A percentile compares a stretch with the other conserved stretches of the same genome.
Conservation (phyloP, 768 basidiomycete genomes). For the Pleurotus tuoliensis region DNA sequence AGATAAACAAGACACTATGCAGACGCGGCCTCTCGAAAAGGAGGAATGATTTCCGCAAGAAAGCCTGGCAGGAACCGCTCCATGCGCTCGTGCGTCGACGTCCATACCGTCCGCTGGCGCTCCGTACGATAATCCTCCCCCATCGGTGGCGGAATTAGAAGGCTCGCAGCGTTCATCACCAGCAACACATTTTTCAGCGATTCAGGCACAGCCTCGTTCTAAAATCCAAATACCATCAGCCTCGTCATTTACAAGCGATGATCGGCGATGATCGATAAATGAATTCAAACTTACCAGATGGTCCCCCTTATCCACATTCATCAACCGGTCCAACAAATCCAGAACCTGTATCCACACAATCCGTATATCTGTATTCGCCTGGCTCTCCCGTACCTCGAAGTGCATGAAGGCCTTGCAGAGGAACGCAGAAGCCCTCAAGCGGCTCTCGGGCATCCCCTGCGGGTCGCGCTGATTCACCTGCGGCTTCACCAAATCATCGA, state of each 20-base stretch:
- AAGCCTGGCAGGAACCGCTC: conserved; percentile 95
- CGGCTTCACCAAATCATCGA: conserved; percentile 87
- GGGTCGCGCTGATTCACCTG: conserved; percentile 78
- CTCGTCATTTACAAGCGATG: neutral
- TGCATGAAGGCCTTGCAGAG: conserved; percentile 96
- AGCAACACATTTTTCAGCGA: conserved; percentile 94
- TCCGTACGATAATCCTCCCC: conserved; percentile 49
- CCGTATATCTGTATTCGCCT: conserved; percentile 58
- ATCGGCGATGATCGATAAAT: neutral
- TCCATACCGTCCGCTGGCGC: conserved; percentile 73
- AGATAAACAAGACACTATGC: no score
- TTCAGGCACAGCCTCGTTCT: conserved; percentile 96
- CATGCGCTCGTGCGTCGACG: conserved; percentile 78
- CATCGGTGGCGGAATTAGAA: conserved; percentile 66
- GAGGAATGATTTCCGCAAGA: conserved; percentile 63
- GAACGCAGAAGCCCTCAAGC: conserved; percentile 82
- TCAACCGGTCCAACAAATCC: conserved; percentile 84
- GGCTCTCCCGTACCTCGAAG: conserved; percentile 72
- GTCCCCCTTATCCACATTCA: conserved; percentile 81
- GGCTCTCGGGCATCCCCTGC: conserved; percentile 86
- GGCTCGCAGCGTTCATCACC: conserved; percentile 89
- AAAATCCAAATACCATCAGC: neutral
- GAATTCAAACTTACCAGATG: conserved; percentile 62
- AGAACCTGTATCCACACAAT: conserved; percentile 87
- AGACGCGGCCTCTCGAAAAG: conserved; percentile 13